Conservation (phyloP, 768 basidiomycete genomes). For the Tulasnella sp. region DNA sequence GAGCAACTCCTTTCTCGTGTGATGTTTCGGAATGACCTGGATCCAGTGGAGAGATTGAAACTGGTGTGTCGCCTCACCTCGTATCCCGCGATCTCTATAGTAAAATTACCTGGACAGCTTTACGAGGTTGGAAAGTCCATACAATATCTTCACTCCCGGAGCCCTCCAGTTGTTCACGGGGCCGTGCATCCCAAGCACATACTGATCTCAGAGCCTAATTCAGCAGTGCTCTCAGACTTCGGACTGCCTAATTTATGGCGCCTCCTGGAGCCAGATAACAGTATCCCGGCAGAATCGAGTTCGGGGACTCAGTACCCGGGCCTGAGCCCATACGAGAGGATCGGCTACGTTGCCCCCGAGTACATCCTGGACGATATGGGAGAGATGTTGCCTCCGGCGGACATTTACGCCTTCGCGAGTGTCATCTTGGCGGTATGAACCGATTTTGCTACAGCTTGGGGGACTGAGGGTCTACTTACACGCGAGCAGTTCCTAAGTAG, state of each 20-base stretch:
- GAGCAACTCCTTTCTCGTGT: not conserved
- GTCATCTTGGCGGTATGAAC: not conserved
- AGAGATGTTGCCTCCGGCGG: not conserved
- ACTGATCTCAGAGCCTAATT: not conserved
- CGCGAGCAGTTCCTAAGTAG: not conserved
- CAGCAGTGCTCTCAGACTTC: not conserved
- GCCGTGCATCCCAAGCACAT: not conserved
- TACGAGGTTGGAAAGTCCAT: slow-evolving; percentile 8
- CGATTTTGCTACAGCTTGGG: too few relatives aligned
- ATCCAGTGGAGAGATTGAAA: not conserved
- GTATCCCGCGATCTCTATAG: not conserved
- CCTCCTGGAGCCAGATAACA: not conserved
- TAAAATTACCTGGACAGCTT: not conserved
- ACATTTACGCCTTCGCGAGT: not conserved
- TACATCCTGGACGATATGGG: not conserved
- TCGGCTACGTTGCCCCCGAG: not conserved
- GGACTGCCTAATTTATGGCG: not conserved
- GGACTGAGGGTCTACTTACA: too few relatives aligned
- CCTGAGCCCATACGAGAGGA: not conserved
- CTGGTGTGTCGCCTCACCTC: not conserved
- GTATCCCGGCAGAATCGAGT: not conserved
- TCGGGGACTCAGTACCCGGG: too few relatives aligned
- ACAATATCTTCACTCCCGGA: slow-evolving; percentile 24
- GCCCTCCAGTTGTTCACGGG: not conserved
- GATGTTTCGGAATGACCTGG: not conserved